Base-by-base conservation (phyloP, 179 eudicot genomes). In the Patellifolia procumbens region DNA sequence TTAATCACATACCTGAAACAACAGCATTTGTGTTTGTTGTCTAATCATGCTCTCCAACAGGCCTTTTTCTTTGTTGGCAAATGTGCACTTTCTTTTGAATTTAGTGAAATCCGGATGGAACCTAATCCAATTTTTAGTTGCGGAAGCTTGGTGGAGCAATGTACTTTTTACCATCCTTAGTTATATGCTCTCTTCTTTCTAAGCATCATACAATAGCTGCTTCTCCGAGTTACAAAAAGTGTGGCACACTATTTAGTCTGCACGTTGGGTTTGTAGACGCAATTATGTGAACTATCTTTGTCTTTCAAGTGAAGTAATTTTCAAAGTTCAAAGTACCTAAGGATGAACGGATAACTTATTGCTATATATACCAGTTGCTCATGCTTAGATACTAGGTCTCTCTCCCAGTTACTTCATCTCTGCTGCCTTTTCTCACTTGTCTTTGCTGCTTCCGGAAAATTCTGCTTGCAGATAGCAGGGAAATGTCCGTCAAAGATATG, bases 391-490 rank as follows among this genome's bases (percentile, higher is more conserved):
- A 4, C 2, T 68, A 22, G 24, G 9, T 48, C 7, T 31, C 7
- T 19, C 28, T 7, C 6, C 13, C 37, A 12, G 16, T 3, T 69
- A 28, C 37, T 45, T 45, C 13, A 6, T 1, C 7, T 68, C n/a
- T 46, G 28, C 5, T 12, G 48, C 19, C 3, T 17, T 9, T 26
- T 49, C 17, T 20, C 42, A 69, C 26, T 28, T 46, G 1, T 16
- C 26, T 13, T 24, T 42, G 42, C 13, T 11, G 56, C 35, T 75
- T 69, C 62, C 74, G 45, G 62, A 46, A 65, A 22, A 8, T 39
- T 68, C 34, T 53, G 42, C 35, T 62, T 78, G 71, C 82, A 89
- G 96, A 67, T 76, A 75, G 73, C 78, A 20, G 80, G 63, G 65
- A 82, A 79, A 34, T 53, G 70, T 67, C 70, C 53, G 32, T 55